A percentile compares a stretch with the other conserved stretches of the same genome.
Evolutionary conservation across 768 basidiomycete genomes (phyloP).

Genomic region (Clitopilus hobsonii): DNA sequence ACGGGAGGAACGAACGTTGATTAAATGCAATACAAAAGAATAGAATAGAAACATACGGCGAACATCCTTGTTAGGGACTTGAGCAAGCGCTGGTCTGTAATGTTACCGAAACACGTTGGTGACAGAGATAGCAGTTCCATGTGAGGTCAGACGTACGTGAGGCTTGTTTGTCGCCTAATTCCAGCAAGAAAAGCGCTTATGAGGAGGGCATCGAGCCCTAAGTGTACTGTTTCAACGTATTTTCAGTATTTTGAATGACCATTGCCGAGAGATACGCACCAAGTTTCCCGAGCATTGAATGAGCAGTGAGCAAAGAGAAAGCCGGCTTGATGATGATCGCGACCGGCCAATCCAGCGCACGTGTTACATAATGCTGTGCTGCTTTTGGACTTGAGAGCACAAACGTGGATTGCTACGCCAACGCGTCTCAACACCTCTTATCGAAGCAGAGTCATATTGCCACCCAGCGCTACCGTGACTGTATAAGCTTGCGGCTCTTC

Average conservation of each 20-base stretch:
- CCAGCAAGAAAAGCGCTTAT: conserved; percentile 81
- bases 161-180: conserved; percentile 75
- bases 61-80: conserved; percentile 85
- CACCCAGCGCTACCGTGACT: not conserved
- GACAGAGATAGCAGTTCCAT: not conserved
- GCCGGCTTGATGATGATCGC: conserved; percentile 3
- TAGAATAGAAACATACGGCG: conserved; percentile 55
- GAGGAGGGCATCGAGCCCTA: conserved; percentile 74
- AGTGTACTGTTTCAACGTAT: conserved; percentile 39
- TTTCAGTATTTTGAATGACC: conserved; percentile 8
- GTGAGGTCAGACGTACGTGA: conserved; percentile 57
- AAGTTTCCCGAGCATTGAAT: conserved; percentile 70
- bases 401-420: not conserved
- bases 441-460: no score
- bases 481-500: not conserved
- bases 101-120: no score
- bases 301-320: conserved; percentile 6
- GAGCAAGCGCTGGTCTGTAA: conserved; percentile 40
- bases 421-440: conserved; percentile 3
- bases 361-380: not conserved
- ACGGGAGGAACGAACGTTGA: conserved; percentile 4
- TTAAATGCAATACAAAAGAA: not conserved
- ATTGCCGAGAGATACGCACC: conserved; percentile 21
- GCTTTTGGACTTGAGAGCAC: conserved; percentile 3
- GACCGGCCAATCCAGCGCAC: conserved; percentile 11